These are phyloP conservation scores for Aspergillus incahuasiensis DNA, from an alignment of 495 filamentous ascomycete genomes.

Conservation along the genomic window DNA sequence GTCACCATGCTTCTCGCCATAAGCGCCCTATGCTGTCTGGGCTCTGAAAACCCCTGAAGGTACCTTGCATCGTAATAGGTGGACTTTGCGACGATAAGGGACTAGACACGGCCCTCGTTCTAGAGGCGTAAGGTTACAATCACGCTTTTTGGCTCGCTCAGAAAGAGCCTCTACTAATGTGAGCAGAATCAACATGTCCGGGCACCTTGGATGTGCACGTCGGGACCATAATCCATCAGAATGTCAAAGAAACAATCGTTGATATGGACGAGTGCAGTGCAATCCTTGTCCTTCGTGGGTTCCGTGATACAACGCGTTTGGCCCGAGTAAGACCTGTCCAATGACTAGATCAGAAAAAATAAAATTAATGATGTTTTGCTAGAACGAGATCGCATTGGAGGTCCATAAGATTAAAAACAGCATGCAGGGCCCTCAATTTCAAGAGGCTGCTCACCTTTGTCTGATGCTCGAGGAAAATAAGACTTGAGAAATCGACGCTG, in stretches of 20 bases:
- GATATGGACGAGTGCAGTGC: conserved; percentile 3
- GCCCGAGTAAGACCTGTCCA: not conserved
- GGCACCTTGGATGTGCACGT: conserved; percentile 10
- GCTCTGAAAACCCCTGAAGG: too few relatives aligned
- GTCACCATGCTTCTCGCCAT: too few relatives aligned
- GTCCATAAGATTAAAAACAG: conserved; percentile 1
- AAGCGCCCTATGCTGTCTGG: too few relatives aligned
- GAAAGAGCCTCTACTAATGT: not conserved
- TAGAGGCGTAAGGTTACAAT: conserved; percentile 6
- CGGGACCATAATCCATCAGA: conserved; percentile 5
- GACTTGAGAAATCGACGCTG: conserved; percentile 3
- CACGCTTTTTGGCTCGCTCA: too few relatives aligned
- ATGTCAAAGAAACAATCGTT: conserved; percentile 7
- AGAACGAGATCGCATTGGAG: conserved; percentile 10
- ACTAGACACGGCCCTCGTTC: conserved; percentile 4
- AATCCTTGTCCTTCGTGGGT: conserved; percentile 3
- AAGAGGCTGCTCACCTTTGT: conserved; percentile 7
- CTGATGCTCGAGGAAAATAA: not conserved
- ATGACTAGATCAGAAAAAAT: not conserved
- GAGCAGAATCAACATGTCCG: conserved; percentile 7
- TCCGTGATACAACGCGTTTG: conserved; percentile 5
- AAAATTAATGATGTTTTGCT: not conserved
- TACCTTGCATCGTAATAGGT: conserved; percentile 5
- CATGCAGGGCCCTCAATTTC: not conserved
- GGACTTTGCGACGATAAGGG: conserved; percentile 8